Evolutionary conservation across 257 asterid species (phyloP), one percentile per base, ranked within the genome.

Genomic region (Striga asiatica): DNA sequence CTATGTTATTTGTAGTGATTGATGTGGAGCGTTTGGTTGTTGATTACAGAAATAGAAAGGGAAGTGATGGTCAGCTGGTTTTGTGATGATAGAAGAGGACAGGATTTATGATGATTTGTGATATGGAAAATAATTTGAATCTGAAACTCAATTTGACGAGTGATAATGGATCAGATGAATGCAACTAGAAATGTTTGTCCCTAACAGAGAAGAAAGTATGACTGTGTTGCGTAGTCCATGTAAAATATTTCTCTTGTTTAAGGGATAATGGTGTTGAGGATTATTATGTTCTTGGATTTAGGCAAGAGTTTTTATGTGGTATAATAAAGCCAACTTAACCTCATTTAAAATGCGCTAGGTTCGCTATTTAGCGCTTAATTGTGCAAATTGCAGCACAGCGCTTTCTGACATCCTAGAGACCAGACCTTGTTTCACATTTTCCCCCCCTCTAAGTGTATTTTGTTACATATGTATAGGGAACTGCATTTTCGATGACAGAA

Each of bases 401-500:
- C 42, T 39, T 46, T 46, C 52, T 56, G 25, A 37, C 38, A 20
- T 19, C 21, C 6, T 48, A 46, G 35, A 24, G 8, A 38, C 49
- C 50, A 24, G n/a, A n/a, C n/a, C n/a, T n/a, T 50, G 50, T 61
- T 67, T 62, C 19, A 16, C 32, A 34, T 28, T 48, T 23, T 55
- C 19, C n/a, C n/a, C n/a, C n/a, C n/a, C n/a, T n/a, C n/a, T n/a
- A n/a, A n/a, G n/a, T n/a, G n/a, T n/a, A n/a, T n/a, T n/a, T 42
- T 77, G 68, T 55, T 71, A 35, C 18, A 31, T 61, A 35, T 49
- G 72, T 74, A 23, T 57, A 87, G 98, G 98, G 98, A 60, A 91
- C 98, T 55, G 95, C 98, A 69, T 91, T 91, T 78, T 75, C 96
- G 54, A 72, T 80, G 76, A 91, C 96, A 6, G 98, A 91, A 66